Percentiles rank a stretch among this genome's conserved stretches.
These are phyloP conservation scores for Arachis stenosperma DNA, from an alignment of 306 rosid genomes.

Conservation along the genomic window DNA sequence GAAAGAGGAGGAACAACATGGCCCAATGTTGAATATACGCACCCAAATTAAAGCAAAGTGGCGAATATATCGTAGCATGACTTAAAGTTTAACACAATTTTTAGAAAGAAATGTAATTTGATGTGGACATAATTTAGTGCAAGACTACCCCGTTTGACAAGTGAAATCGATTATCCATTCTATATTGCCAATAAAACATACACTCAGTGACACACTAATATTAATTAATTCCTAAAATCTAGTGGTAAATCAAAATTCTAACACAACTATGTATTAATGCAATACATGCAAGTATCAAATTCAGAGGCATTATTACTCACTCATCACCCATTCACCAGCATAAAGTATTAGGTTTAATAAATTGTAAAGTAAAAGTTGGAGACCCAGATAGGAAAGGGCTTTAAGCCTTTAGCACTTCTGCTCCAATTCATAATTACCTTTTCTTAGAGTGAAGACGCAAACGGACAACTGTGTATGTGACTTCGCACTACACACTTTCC, in stretches of 20 bases:
- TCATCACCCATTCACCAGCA: neutral
- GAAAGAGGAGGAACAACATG: slow-evolving; percentile 25
- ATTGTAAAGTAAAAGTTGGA: slow-evolving; percentile 35
- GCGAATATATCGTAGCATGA: no score
- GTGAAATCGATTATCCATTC: no score
- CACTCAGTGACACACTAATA: neutral
- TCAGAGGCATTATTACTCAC: slow-evolving; percentile 22
- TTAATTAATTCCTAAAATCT: slow-evolving; percentile 24
- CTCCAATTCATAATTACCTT: slow-evolving; percentile 27
- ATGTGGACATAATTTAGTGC: no score
- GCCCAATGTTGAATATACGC: neutral
- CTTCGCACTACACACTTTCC: slow-evolving; percentile 48
- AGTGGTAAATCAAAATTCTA: slow-evolving; percentile 2
- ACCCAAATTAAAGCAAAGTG: no score
- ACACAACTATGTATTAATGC: neutral
- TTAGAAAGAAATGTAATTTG: no score
- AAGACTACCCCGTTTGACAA: no score
- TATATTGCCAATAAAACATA: no score
- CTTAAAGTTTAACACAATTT: no score
- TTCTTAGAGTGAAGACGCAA: slow-evolving; percentile 43
- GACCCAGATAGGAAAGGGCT: slow-evolving; percentile 28
- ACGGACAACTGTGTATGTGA: slow-evolving; percentile 42
- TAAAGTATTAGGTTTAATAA: slow-evolving; percentile 28
- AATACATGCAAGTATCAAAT: slow-evolving; percentile 28
- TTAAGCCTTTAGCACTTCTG: slow-evolving; percentile 27